phyloP scores from a whole-genome alignment of 1,284 basidiomycete genomes.

The Cryptococcus hybrid region DNA sequence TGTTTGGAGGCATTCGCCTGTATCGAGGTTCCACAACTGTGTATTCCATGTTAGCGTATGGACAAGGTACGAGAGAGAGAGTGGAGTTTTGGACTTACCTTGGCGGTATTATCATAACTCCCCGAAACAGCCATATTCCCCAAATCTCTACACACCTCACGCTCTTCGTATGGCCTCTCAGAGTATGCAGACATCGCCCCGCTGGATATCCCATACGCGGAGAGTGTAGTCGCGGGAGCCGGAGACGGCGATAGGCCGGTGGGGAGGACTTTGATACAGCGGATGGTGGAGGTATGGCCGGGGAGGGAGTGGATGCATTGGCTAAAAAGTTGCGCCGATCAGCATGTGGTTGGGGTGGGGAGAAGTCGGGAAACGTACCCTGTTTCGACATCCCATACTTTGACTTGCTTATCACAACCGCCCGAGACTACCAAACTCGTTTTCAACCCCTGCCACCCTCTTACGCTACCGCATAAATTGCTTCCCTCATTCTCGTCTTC shows the following conservation, averaged over 20 bases:
- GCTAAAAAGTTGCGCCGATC: conserved; percentile 47
- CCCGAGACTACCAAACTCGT: conserved; percentile 80
- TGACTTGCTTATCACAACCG: conserved; percentile 83
- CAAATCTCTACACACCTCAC: conserved; percentile 76
- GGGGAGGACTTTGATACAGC: conserved; percentile 84
- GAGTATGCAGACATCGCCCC: conserved; percentile 63
- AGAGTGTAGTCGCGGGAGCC: conserved; percentile 85
- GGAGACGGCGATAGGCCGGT: conserved; percentile 81
- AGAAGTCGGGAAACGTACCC: conserved; percentile 57
- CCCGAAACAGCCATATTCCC: conserved; percentile 30
- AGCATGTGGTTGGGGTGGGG: background rate
- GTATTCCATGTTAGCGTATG: background rate
- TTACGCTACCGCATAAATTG: conserved; percentile 63
- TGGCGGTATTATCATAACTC: conserved; percentile 31
- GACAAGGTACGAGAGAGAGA: background rate
- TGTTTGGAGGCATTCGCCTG: conserved; percentile 78
- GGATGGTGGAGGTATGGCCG: conserved; percentile 88
- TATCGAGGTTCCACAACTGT: conserved; percentile 80
- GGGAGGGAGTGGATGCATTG: conserved; percentile 73
- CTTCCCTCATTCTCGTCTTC: conserved; percentile 43
- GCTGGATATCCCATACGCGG: conserved; percentile 90
- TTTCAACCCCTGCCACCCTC: conserved; percentile 62
- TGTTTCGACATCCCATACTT: conserved; percentile 86
- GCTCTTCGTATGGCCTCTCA: conserved; percentile 77
- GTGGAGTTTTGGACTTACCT: conserved; percentile 15